phyloP scores from a whole-genome alignment of 106 monocot genomes.

The Triglochin maritima region DNA sequence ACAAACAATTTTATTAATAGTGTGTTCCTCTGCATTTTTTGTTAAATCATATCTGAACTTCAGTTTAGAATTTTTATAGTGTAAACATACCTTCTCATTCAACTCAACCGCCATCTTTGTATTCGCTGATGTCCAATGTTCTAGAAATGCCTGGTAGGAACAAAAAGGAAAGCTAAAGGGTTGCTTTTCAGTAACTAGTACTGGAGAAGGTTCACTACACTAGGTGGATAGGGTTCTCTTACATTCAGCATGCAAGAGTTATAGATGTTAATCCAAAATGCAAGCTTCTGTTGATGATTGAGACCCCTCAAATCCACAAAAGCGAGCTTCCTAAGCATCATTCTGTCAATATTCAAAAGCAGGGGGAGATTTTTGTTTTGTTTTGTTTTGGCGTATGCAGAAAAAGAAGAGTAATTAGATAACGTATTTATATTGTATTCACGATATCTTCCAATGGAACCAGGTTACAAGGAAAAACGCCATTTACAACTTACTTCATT shows the following conservation, averaged over 20 bases:
- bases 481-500: slow-evolving; percentile 33
- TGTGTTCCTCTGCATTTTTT: neutral
- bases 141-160: slow-evolving; percentile 47
- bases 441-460: neutral
- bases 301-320: slow-evolving; percentile 37
- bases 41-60: neutral
- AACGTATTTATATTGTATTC: neutral
- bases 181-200: neutral
- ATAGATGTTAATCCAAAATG: slow-evolving; percentile 86
- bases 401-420: neutral
- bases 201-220: neutral
- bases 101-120: slow-evolving; percentile 52
- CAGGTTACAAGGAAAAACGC: neutral
- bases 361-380: neutral
- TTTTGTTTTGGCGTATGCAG: no score
- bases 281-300: slow-evolving; percentile 69
- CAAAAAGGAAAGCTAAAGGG: neutral
- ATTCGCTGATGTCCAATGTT: slow-evolving; percentile 43
- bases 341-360: slow-evolving; percentile 14
- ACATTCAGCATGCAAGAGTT: slow-evolving; percentile 93
- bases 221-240: neutral
- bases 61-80: neutral
- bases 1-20: neutral
- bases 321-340: slow-evolving; percentile 40
- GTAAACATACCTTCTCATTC: slow-evolving; percentile 42